Evolutionary conservation across 1,284 basidiomycete species (phyloP), one percentile per base, ranked within the genome.

Genomic region (Rugosomyces carneus): DNA sequence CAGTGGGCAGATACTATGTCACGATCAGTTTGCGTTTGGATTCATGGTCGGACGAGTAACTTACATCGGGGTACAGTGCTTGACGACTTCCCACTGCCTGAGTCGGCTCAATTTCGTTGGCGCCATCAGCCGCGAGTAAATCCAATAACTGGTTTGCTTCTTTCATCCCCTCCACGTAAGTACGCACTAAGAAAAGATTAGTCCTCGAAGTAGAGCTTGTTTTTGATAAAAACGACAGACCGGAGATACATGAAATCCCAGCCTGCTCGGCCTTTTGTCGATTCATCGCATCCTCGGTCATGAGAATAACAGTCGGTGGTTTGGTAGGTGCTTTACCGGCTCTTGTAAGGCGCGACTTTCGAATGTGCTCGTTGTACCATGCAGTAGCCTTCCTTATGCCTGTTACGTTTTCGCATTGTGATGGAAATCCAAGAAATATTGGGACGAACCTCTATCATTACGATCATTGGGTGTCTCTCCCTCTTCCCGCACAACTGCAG

Each of bases 271-370:
- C 91, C 51, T 86, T 85, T 56, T 79, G 73, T 40, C 89, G 71
- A 63, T 97, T 97, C 15, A 81, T 88, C 34, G 76, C 82, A 62
- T 99, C 96, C 63, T 99, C 92, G 0, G 92, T 92, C 47, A 97
- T 69, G 7, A 97, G 75, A 3, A 97, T 72, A 35, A 93, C 75
- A 3, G 71, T 71, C 1, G 90, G 85, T 1, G 76, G 53, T 24
- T 65, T 65, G 15, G 64, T 65, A 10, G 60, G 54, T 7, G 65
- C 51, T 56, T 67, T 67, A 4, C 76, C 76, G n/a, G 76, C 75
- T 41, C 78, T 61, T 3, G 72, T 68, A 27, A 75, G 73, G 6
- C 72, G 71, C 5, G 75, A 73, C 1, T 80, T 61, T 0, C 70
- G 62, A 15, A 96, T 62, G 58, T 95, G 91, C 3, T 75, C 62